These are phyloP conservation scores for Chaetomium strumarium DNA, from an alignment of 2,329 filamentous ascomycete species.

Conservation along the genomic window DNA sequence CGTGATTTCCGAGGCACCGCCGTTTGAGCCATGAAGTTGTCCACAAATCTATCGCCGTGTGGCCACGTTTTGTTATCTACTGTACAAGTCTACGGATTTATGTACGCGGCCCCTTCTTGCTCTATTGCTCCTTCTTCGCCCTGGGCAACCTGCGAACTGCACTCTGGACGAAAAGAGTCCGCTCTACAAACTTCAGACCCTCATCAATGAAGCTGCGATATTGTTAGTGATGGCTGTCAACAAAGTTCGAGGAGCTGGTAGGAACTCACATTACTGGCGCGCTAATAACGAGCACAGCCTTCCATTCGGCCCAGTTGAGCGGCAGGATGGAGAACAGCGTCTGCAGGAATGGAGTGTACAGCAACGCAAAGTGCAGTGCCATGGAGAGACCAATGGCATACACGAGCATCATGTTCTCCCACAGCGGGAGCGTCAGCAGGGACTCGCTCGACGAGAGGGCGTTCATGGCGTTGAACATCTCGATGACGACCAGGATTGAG, in stretches of 20 bases:
- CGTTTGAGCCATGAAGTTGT: too few species aligned
- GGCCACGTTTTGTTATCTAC: conserved; percentile 6
- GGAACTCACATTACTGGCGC: conserved; percentile 80
- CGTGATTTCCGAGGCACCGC: not conserved
- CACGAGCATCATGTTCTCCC: conserved; percentile 97
- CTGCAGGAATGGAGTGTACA: conserved; percentile 89
- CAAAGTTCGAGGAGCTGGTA: not conserved
- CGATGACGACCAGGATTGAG: conserved; percentile 89
- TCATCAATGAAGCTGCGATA: conserved; percentile 68
- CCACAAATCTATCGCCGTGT: not conserved
- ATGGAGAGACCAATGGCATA: conserved; percentile 92
- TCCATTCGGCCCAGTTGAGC: conserved; percentile 81
- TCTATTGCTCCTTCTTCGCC: conserved; percentile 51
- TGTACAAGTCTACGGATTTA: conserved; percentile 21
- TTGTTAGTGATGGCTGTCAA: conserved; percentile 27
- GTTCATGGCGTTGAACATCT: conserved; percentile 99
- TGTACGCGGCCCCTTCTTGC: conserved; percentile 12
- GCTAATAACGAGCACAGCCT: conserved; percentile 82
- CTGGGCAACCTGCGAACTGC: conserved; percentile 34
- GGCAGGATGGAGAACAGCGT: conserved; percentile 85
- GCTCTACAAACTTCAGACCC: conserved; percentile 71
- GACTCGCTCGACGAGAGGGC: conserved; percentile 93
- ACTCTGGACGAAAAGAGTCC: conserved; percentile 56
- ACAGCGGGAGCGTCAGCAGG: conserved; percentile 86
- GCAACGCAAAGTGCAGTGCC: conserved; percentile 86